These are phyloP conservation scores for Suillus decipiens DNA, from an alignment of 768 basidiomycete genomes.

Conservation along the genomic window DNA sequence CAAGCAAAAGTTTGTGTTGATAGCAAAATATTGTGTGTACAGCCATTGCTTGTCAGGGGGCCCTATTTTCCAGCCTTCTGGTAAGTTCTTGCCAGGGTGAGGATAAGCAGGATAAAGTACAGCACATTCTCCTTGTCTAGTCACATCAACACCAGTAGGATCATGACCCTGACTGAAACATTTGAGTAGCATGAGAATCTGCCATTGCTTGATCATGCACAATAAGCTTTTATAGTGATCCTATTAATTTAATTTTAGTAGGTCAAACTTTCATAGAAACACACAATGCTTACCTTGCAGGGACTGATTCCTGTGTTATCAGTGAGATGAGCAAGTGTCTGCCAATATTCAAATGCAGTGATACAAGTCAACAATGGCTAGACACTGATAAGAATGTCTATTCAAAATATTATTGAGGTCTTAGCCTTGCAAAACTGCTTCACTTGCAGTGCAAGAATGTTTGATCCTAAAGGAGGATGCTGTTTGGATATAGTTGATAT, in stretches of 20 bases:
- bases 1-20: conserved; percentile 30
- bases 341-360: background rate
- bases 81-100: conserved; percentile 11
- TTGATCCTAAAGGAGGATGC: too few relatives aligned
- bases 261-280: background rate
- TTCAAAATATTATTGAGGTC: too few relatives aligned
- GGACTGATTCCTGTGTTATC: conserved; percentile 32
- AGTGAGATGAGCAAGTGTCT: background rate
- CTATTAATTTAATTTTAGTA: background rate
- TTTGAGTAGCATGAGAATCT: background rate
- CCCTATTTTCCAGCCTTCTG: conserved; percentile 13
- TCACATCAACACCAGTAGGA: background rate
- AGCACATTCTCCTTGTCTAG: background rate
- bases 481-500: too few relatives aligned
- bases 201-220: background rate
- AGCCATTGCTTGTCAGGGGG: too few relatives aligned
- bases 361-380: too few relatives aligned
- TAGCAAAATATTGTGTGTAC: conserved; percentile 18
- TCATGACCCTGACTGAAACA: conserved; percentile 1
- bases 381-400: too few relatives aligned
- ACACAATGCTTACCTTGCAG: conserved; percentile 10
- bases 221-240: background rate
- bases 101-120: conserved; percentile 7
- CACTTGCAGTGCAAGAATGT: too few relatives aligned
- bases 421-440: too few relatives aligned